phyloP scores from a whole-genome alignment of 2,329 filamentous ascomycete genomes.

The Cytospora paraplurivora region DNA sequence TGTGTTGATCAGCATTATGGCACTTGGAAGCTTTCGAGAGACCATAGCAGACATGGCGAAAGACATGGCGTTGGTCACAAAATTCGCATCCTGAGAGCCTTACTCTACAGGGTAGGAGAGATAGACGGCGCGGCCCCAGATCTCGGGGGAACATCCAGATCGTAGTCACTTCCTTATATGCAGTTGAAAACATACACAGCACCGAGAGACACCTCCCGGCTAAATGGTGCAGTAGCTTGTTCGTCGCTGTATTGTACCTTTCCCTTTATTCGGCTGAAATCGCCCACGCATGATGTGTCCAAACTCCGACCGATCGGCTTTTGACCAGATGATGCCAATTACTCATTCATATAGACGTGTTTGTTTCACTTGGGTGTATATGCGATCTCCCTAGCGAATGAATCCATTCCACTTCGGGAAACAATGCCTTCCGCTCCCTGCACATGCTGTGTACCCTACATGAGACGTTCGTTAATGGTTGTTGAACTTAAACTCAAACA shows the following conservation, averaged over 20 bases:
- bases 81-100: background rate
- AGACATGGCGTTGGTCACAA: background rate
- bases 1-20: background rate
- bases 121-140: background rate
- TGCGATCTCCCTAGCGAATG: background rate
- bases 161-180: background rate
- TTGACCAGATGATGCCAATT: background rate
- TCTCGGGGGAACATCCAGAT: background rate
- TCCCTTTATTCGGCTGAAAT: background rate
- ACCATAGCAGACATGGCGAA: background rate
- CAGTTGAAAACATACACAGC: background rate
- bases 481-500: background rate
- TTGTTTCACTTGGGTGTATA: background rate
- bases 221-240: background rate
- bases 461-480: background rate
- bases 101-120: background rate
- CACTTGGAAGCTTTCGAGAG: background rate
- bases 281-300: background rate
- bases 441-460: background rate
- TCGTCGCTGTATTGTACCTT: background rate
- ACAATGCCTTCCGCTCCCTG: background rate
- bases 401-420: background rate
- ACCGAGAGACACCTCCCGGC: background rate
- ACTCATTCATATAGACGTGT: background rate
- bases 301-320: background rate